Conservation (phyloP, 2,329 filamentous ascomycete genomes). For the Didymella pomorum region DNA sequence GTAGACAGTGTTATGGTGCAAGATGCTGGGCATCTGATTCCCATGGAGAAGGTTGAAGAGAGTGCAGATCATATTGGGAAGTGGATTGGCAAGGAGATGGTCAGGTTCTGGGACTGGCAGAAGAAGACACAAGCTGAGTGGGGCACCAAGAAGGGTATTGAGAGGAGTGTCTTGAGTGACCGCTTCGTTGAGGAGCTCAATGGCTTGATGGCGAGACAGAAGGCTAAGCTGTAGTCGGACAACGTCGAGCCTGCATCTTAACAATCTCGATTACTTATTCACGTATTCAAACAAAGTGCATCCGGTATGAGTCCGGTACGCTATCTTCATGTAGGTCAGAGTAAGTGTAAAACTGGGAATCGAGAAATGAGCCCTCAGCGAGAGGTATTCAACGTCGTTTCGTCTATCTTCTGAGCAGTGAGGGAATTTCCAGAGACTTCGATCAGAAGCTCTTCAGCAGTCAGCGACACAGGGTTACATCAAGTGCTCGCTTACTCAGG, state of each 20-base stretch:
- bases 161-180: constrained; percentile 39
- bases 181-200: constrained; percentile 44
- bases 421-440: too few relatives aligned
- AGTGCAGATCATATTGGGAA: constrained; percentile 64
- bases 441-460: too few relatives aligned
- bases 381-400: too few relatives aligned
- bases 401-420: too few relatives aligned
- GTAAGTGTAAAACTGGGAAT: too few relatives aligned
- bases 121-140: constrained; percentile 44
- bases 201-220: constrained; percentile 22
- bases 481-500: not conserved
- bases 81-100: constrained; percentile 52
- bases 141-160: constrained; percentile 38
- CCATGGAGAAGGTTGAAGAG: constrained; percentile 76
- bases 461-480: not conserved
- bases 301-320: too few relatives aligned
- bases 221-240: constrained; percentile 34
- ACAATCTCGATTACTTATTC: too few relatives aligned
- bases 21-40: constrained; percentile 78
- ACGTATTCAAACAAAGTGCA: too few relatives aligned
- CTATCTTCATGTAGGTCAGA: too few relatives aligned
- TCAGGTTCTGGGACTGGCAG: constrained; percentile 48
- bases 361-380: too few relatives aligned
- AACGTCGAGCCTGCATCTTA: too few relatives aligned
- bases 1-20: constrained; percentile 72